Conservation (phyloP, 2,329 filamentous ascomycete genomes). For the Neopestalotiopsis clavispora region DNA sequence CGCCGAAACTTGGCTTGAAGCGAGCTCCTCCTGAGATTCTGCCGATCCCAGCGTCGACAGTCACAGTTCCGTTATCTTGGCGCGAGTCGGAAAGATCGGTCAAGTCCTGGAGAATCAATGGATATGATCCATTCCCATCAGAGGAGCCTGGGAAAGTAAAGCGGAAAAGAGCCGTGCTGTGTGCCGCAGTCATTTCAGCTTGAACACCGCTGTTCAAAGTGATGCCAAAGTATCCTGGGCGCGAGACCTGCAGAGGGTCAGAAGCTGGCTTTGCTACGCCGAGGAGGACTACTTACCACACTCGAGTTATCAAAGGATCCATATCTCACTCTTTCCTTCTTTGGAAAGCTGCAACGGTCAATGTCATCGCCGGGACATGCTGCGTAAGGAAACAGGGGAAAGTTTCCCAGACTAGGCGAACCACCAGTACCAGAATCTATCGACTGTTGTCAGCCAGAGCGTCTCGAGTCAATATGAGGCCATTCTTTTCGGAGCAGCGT, state of each 20-base stretch:
- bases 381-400: conserved; percentile 72
- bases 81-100: conserved; percentile 67
- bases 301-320: conserved; percentile 55
- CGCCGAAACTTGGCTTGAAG: conserved; percentile 70
- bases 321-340: conserved; percentile 43
- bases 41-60: conserved; percentile 59
- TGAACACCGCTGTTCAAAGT: conserved; percentile 60
- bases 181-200: conserved; percentile 70
- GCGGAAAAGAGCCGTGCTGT: conserved; percentile 69
- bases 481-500: background rate
- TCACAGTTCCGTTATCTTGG: conserved; percentile 59
- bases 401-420: conserved; percentile 71
- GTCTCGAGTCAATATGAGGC: background rate
- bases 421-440: conserved; percentile 59
- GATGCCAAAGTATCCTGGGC: conserved; percentile 70
- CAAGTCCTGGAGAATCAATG: conserved; percentile 69
- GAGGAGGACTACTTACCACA: background rate
- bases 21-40: conserved; percentile 66
- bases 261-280: background rate
- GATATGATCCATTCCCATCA: conserved; percentile 47
- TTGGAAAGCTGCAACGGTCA: conserved; percentile 65
- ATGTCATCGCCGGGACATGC: conserved; percentile 66
- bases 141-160: conserved; percentile 62
- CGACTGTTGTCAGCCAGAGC: background rate
- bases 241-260: conserved; percentile 33